Base-by-base conservation (phyloP, 805 yeast genomes). In the Myxozyma monticola region DNA sequence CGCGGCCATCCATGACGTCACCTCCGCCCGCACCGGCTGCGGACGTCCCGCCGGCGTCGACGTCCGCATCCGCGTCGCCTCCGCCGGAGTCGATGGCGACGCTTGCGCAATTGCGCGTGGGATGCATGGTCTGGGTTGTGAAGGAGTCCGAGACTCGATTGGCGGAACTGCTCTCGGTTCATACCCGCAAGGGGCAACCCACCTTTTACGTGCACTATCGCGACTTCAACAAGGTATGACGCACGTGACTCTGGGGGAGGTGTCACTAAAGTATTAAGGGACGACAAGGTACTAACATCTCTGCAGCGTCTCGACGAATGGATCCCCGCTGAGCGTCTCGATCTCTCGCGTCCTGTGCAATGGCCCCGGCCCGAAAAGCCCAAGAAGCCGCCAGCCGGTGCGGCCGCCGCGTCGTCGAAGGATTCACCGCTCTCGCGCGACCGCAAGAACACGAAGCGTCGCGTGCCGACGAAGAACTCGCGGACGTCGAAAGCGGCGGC, bases 121-220 rank as follows among this genome's bases (percentile, higher is more conserved):
- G 96, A 15, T 85, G 95, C 64, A 88, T 88, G 65, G 84, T 88
- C 21, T 85, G 76, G 68, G 95, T 86, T 5, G 73, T 74, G 52
- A 91, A 93, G 66, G 96, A 89, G 62, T 86, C 80, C 25, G 89
- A 84, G 56, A 77, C 76, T 54, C 74, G 96, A 54, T 66, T 81
- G 29, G 97, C 98, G 1, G 99, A 93, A 65, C 80, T 93, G 37
- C 71, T 93, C 38, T 88, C 90, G 17, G 76, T 80, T 42, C 88
- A 86, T 55, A 69, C 77, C 39, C 81, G 86, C 62, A 84, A 88
- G 65, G 88, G 90, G 12, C 79, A 85, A 54, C 80, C 81, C 28
- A 86, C 80, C 58, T 90, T 84, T 67, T 93, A 93, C 66, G 96
- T 93, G 26, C 99, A 93, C 68, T 93, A 89, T 70, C 88, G 82